A percentile compares a stretch with the other conserved stretches of the same genome.
Conservation (phyloP, 2,329 filamentous ascomycete genomes). For the Cercospora beticola region DNA sequence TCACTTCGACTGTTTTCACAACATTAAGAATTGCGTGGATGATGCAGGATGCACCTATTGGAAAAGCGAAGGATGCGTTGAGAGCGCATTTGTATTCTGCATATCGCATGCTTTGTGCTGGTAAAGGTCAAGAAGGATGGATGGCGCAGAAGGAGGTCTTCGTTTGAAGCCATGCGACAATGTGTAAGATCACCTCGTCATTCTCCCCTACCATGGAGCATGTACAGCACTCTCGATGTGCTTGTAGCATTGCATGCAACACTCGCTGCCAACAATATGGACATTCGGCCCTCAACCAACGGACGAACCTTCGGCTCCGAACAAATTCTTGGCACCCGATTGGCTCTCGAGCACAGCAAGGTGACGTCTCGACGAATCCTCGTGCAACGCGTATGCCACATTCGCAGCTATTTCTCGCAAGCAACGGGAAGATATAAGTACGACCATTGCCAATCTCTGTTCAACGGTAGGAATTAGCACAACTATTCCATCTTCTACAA, state of each 20-base stretch:
- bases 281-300: background rate
- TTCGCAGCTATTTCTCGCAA: background rate
- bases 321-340: conserved; percentile 10
- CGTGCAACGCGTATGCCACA: background rate
- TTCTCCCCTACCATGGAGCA: background rate
- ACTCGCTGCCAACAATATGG: background rate
- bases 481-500: background rate
- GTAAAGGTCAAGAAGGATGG: conserved; percentile 5
- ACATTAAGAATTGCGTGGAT: conserved; percentile 11
- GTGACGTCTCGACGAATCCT: conserved; percentile 3
- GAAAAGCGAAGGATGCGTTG: conserved; percentile 1
- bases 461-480: background rate
- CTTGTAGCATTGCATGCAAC: background rate
- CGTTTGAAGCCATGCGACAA: background rate
- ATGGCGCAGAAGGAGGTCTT: conserved; percentile 9
- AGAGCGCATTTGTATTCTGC: conserved; percentile 8
- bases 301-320: conserved; percentile 7
- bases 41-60: conserved; percentile 10
- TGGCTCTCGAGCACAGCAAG: background rate
- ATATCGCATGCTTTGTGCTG: conserved; percentile 12
- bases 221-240: background rate
- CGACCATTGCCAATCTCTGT: background rate
- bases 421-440: background rate
- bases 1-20: conserved; percentile 5
- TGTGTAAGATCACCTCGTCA: background rate